Evolutionary conservation across 106 monocot genomes (phyloP).

Genomic region (Xerophyta viscosa): DNA sequence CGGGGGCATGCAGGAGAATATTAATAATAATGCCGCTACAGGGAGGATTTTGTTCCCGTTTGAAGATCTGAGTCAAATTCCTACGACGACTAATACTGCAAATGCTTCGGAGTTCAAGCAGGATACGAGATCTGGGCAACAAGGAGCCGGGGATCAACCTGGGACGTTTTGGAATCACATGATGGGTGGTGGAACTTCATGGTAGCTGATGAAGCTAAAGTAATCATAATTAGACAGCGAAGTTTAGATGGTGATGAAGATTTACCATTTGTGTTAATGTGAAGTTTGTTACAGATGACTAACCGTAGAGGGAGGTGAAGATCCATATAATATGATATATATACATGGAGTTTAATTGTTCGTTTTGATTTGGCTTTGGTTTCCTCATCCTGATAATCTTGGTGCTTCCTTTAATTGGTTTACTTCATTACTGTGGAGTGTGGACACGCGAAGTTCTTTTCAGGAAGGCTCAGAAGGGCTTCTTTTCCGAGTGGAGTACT

Average conservation of each 20-base stretch:
- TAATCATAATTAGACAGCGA: neutral
- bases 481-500: neutral
- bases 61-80: constrained; percentile 38
- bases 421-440: constrained; percentile 6
- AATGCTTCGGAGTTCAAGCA: constrained; percentile 15
- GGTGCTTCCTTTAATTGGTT: constrained; percentile 6
- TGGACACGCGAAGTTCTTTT: constrained; percentile 47
- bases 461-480: constrained; percentile 26
- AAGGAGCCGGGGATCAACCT: constrained; percentile 26
- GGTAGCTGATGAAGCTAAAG: constrained; percentile 8
- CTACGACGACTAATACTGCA: neutral
- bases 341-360: constrained; percentile 4
- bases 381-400: too few relatives aligned
- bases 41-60: constrained; percentile 52
- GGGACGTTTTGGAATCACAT: constrained; percentile 53
- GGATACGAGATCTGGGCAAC: constrained; percentile 12
- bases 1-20: constrained; percentile 13
- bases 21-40: too few relatives aligned
- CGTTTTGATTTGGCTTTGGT: neutral
- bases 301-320: too few relatives aligned
- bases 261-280: too few relatives aligned
- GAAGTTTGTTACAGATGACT: too few relatives aligned
- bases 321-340: too few relatives aligned
- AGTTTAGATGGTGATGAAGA: neutral
- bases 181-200: constrained; percentile 32